Evolutionary conservation across 306 rosid species (phyloP), one percentile per base, ranked within the genome.

Genomic region (peach (Prunus persica)): DNA sequence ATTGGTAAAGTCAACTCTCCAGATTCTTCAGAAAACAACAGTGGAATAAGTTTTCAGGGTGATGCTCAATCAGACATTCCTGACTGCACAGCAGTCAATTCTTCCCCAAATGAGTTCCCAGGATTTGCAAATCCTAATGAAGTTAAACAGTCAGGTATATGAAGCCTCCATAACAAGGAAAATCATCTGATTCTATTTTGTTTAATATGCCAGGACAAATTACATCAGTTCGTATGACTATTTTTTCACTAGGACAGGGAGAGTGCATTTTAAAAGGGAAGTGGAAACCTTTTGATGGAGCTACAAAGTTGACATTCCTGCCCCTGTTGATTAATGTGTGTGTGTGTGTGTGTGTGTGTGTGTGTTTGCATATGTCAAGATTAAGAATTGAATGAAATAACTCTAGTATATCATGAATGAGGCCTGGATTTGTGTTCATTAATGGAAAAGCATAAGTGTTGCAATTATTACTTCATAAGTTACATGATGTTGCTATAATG

Each of bases 81-180:
- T 54, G 80, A 85, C 72, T 20, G 78, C 45, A 74, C 67, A 30
- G 71, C 63, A 56, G 72, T 74, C 61, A 84, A 82, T 87, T 55
- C 87, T 84, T 80, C 86, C 27, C 84, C 80, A 47, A 85, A 67
- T 16, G 91, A 91, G 68, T 90, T 91, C 81, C 90, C 92, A 2
- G 92, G 89, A 72, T 87, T 88, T 84, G 76, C 85, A 55, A 78
- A 84, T 75, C 82, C 86, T 72, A 80, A 78, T 83, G 85, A 72
- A 67, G 80, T 25, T 24, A 78, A 73, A 79, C 89, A 89, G 79
- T 79, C 96, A 85, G 96, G 98, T 92, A 87, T 41, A 46, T 66
- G 49, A 27, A 83, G 69, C 22, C 55, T 51, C 45, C 82, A 45
- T 58, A 24, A 57, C 18, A 54, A 57, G 43, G 18, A 41, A 28